Evolutionary conservation across 2,329 filamentous ascomycete species (phyloP).

Genomic region (Fusarium hostae): DNA sequence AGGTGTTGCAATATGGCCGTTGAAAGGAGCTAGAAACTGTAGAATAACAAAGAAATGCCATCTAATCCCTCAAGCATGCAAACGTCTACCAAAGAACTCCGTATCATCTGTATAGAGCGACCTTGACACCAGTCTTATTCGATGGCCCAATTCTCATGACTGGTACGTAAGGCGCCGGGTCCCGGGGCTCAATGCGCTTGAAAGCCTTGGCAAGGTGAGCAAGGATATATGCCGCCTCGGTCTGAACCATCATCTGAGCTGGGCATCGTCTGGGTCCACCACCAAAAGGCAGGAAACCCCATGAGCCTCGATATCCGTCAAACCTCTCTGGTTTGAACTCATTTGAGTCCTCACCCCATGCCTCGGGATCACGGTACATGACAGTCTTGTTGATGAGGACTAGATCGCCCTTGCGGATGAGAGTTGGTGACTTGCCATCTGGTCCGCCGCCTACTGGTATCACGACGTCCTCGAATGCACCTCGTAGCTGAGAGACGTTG

Average conservation of each 20-base stretch:
- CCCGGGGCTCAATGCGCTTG: not conserved
- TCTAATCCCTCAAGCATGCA: fast-evolving
- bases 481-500: not conserved
- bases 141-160: constrained; percentile 4
- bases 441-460: not conserved
- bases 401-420: not conserved
- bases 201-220: not conserved
- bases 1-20: not conserved
- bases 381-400: not conserved
- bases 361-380: not conserved
- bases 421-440: not conserved
- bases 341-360: not conserved
- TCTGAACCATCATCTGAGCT: constrained; percentile 5
- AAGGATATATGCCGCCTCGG: not conserved
- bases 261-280: not conserved
- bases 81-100: fast-evolving
- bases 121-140: constrained; percentile 1
- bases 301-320: not conserved
- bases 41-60: not conserved
- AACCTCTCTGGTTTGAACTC: not conserved
- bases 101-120: not conserved
- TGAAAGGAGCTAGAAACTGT: not conserved
- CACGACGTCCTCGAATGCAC: not conserved
- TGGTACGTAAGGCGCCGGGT: not conserved
- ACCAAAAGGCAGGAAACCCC: not conserved